Conservation (phyloP, 2,329 filamentous ascomycete genomes). For the Fusarium sp. region DNA sequence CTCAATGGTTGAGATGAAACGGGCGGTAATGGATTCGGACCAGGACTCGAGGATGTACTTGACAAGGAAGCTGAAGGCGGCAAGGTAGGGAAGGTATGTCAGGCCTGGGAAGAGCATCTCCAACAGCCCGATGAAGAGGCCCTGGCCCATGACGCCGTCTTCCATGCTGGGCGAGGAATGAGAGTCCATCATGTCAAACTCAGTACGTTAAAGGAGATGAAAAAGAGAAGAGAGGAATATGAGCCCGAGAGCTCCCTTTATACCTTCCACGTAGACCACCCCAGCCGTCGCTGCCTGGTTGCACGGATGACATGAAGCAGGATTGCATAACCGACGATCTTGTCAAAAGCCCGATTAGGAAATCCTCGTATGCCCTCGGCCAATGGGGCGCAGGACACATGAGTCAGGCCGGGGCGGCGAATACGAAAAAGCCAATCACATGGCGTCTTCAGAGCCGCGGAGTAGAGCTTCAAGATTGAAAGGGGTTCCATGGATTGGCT, state of each 20-base stretch:
- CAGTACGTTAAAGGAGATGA: neutral
- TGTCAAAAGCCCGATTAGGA: neutral
- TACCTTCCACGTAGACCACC: neutral
- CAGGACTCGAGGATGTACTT: neutral
- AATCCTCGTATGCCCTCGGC: neutral
- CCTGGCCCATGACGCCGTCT: neutral
- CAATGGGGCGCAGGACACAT: neutral
- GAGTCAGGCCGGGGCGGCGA: neutral
- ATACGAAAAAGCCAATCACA: neutral
- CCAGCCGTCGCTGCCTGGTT: neutral
- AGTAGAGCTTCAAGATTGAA: neutral
- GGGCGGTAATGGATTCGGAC: neutral
- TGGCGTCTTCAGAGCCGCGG: neutral
- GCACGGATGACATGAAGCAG: neutral
- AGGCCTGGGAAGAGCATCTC: neutral
- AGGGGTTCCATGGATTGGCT: neutral
- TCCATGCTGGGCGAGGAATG: neutral
- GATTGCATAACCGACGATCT: neutral
- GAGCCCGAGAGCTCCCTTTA: neutral
- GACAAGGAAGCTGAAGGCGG: neutral
- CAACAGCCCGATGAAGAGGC: neutral
- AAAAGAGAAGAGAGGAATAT: neutral
- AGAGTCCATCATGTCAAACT: neutral
- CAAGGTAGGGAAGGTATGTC: neutral
- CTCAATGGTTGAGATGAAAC: neutral